These are phyloP conservation scores for Fusarium tupiense DNA, from an alignment of 2,329 filamentous ascomycete genomes.

Conservation along the genomic window DNA sequence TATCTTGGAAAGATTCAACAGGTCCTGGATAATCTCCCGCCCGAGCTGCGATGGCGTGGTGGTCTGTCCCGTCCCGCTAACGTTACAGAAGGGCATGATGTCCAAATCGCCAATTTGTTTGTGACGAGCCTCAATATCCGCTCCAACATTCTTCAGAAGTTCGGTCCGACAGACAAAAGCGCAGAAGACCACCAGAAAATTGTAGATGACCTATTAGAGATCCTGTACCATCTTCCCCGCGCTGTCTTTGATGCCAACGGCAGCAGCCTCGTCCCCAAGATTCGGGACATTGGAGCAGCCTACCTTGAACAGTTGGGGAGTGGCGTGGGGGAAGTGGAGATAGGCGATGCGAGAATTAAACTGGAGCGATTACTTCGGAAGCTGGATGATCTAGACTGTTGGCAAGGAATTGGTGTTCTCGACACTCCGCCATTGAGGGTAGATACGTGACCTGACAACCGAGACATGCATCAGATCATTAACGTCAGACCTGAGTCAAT, in stretches of 20 bases:
- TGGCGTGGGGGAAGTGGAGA: conserved; percentile 3
- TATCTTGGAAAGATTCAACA: conserved; percentile 40
- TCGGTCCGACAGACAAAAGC: conserved; percentile 27
- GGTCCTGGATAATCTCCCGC: conserved; percentile 46
- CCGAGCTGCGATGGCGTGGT: conserved; percentile 50
- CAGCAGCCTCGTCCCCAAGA: conserved; percentile 48
- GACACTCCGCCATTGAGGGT: conserved; percentile 1
- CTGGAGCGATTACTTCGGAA: conserved; percentile 44
- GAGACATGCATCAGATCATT: neutral
- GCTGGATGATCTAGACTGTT: conserved; percentile 47
- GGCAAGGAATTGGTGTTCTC: conserved; percentile 39
- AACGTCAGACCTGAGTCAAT: neutral
- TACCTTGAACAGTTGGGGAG: conserved; percentile 44
- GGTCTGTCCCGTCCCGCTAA: conserved; percentile 45
- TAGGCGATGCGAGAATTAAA: conserved; percentile 33
- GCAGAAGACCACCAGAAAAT: conserved; percentile 45
- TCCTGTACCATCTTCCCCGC: conserved; percentile 47
- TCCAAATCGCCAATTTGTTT: conserved; percentile 50
- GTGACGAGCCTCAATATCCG: conserved; percentile 50
- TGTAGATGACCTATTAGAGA: conserved; percentile 50
- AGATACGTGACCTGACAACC: neutral
- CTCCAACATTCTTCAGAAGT: conserved; percentile 50
- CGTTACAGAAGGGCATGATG: conserved; percentile 49
- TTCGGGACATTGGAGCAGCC: conserved; percentile 50
- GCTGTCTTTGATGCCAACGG: conserved; percentile 49